A percentile compares a stretch with the other conserved stretches of the same genome.
Conservation (phyloP, 306 rosid genomes). For the Cucumis melo region DNA sequence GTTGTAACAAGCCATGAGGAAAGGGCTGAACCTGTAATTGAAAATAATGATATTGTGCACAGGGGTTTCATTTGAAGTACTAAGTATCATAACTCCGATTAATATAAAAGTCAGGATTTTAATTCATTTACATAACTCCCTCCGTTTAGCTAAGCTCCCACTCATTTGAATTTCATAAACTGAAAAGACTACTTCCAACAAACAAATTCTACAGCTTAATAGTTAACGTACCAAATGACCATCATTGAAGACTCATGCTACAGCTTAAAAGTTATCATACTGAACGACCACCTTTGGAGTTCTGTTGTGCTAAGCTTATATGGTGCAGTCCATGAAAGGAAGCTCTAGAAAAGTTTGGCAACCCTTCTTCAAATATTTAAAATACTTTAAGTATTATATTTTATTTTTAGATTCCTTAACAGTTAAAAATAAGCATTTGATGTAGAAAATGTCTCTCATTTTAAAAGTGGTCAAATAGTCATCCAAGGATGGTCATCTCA, state of each 20-base stretch:
- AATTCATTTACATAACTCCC: neutral
- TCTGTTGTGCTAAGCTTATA: neutral
- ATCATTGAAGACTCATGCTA: too few relatives aligned
- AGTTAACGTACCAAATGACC: too few relatives aligned
- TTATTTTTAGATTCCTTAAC: too few relatives aligned
- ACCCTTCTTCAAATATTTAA: neutral
- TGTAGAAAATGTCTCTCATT: too few relatives aligned
- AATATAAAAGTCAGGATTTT: neutral
- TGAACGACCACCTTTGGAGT: neutral
- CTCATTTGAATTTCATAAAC: neutral
- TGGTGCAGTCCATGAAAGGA: neutral
- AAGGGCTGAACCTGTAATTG: slow-evolving; percentile 77
- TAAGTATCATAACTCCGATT: neutral
- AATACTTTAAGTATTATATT: too few relatives aligned
- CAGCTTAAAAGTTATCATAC: too few relatives aligned
- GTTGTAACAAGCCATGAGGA: slow-evolving; percentile 85
- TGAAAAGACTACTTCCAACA: neutral
- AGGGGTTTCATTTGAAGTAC: neutral
- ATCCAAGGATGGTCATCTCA: neutral
- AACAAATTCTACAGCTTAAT: neutral
- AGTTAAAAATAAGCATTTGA: too few relatives aligned
- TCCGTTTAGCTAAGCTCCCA: neutral
- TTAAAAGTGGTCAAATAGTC: too few relatives aligned
- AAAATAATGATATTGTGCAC: neutral
- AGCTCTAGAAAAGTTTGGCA: neutral